Evolutionary conservation across 306 rosid genomes (phyloP).

Genomic region (Glycine soja): DNA sequence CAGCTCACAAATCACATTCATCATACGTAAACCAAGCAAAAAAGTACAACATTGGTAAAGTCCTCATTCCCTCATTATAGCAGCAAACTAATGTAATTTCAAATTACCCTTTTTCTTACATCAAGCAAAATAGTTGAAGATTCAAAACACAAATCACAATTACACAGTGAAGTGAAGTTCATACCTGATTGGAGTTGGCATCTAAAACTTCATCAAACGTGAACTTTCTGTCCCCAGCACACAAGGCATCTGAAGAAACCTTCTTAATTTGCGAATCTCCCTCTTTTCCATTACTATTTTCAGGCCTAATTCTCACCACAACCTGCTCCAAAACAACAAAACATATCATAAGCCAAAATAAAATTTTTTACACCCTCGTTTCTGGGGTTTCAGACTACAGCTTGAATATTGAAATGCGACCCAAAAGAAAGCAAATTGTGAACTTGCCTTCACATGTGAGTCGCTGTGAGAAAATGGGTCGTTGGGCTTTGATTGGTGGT

Average conservation of each 20-base stretch:
- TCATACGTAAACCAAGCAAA: neutral
- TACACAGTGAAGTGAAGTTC: neutral
- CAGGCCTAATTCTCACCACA: conserved; percentile 80
- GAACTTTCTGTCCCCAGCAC: conserved; percentile 62
- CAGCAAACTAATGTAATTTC: neutral
- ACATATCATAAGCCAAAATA: neutral
- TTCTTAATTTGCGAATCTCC: conserved; percentile 55
- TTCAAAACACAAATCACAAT: conserved; percentile 7
- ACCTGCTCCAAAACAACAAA: conserved; percentile 57
- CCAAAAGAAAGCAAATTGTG: neutral
- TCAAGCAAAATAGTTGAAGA: neutral
- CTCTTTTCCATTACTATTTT: conserved; percentile 47
- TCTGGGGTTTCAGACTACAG: neutral
- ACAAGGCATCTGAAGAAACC: conserved; percentile 64
- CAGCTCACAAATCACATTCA: conserved; percentile 39
- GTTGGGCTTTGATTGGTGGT: conserved; percentile 45
- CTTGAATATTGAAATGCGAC: conserved; percentile 1
- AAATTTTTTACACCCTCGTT: neutral
- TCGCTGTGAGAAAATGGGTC: conserved; percentile 38
- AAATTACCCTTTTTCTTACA: neutral
- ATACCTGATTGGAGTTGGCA: conserved; percentile 76
- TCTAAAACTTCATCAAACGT: conserved; percentile 74
- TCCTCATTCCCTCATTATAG: conserved; percentile 9
- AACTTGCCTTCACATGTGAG: conserved; percentile 62
- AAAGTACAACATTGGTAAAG: neutral